Evolutionary conservation across 495 filamentous ascomycete species (phyloP).

Genomic region (Aspergillus olivimuriae): DNA sequence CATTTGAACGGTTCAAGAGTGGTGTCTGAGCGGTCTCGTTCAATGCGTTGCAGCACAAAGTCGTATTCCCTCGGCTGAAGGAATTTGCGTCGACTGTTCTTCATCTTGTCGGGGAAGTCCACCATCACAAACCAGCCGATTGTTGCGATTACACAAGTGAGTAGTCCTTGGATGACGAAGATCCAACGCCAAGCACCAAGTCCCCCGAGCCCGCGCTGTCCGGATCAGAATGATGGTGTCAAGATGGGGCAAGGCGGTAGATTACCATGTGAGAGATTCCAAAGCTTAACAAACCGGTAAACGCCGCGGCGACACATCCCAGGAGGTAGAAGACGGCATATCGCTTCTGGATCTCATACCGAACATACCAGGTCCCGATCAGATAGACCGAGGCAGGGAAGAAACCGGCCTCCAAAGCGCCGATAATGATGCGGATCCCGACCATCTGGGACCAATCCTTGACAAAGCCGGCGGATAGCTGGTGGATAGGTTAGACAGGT

Average conservation of each 20-base stretch:
- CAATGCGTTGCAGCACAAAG: slow-evolving; percentile 31
- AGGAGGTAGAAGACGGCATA: slow-evolving; percentile 53
- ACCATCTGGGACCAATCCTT: slow-evolving; percentile 5
- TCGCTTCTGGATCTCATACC: slow-evolving; percentile 39
- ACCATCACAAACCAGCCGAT: slow-evolving; percentile 37
- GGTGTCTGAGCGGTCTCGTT: slow-evolving; percentile 30
- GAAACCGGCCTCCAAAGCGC: slow-evolving; percentile 24
- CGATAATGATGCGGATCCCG: slow-evolving; percentile 5
- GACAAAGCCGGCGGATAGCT: slow-evolving; percentile 6
- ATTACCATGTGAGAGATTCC: slow-evolving; percentile 46
- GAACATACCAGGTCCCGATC: slow-evolving; percentile 51
- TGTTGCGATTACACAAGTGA: slow-evolving; percentile 22
- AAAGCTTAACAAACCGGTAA: slow-evolving; percentile 52
- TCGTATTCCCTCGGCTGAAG: slow-evolving; percentile 27
- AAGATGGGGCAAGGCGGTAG: background rate
- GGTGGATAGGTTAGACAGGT: no score
- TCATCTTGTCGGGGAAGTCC: slow-evolving; percentile 40
- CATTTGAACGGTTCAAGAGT: slow-evolving; percentile 22
- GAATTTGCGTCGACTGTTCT: slow-evolving; percentile 29
- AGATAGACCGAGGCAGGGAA: slow-evolving; percentile 52
- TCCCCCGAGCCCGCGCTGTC: slow-evolving; percentile 17
- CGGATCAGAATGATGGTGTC: background rate
- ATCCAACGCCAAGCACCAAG: slow-evolving; percentile 17
- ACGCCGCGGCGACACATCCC: slow-evolving; percentile 49
- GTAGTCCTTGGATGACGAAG: slow-evolving; percentile 23